phyloP scores from a whole-genome alignment of 352 stramenopile species.

The Phytophthora ohioensis region DNA sequence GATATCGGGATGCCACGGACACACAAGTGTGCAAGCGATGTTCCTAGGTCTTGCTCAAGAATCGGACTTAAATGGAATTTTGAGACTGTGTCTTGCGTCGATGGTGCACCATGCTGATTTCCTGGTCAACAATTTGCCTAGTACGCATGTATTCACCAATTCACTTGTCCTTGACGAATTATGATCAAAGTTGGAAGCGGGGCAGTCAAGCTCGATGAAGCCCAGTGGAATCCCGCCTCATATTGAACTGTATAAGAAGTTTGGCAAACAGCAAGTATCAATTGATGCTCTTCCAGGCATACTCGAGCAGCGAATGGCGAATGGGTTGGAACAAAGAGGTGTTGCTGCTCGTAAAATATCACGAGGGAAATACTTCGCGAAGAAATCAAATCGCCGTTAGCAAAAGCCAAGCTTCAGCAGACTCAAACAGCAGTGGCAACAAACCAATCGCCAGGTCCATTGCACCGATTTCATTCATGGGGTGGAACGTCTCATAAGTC shows the following conservation, averaged over 20 bases:
- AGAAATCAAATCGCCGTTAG: conserved; percentile 3
- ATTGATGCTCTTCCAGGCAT: conserved; percentile 9
- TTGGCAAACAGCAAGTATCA: conserved; percentile 1
- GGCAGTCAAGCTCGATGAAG: conserved; percentile 11
- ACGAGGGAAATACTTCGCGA: conserved; percentile 5
- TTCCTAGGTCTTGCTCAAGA: conserved; percentile 7
- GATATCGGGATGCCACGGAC: background rate
- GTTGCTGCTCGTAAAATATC: background rate
- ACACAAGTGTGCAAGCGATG: background rate
- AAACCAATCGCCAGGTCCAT: background rate
- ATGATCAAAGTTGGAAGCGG: background rate
- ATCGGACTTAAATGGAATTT: background rate
- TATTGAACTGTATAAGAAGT: conserved; percentile 5
- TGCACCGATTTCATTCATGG: conserved; percentile 1
- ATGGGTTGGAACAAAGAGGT: conserved; percentile 3
- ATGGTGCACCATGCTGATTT: conserved; percentile 10
- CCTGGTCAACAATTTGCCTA: background rate
- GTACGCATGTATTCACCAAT: background rate
- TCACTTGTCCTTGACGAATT: background rate
- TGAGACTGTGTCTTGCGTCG: conserved; percentile 16
- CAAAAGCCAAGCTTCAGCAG: background rate
- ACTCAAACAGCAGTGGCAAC: background rate
- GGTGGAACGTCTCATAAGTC: conserved; percentile 11
- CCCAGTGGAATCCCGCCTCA: conserved; percentile 9
- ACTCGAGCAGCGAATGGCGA: conserved; percentile 8